Base-by-base conservation (phyloP, 495 filamentous ascomycete genomes). In the Aspergillus ostianus region DNA sequence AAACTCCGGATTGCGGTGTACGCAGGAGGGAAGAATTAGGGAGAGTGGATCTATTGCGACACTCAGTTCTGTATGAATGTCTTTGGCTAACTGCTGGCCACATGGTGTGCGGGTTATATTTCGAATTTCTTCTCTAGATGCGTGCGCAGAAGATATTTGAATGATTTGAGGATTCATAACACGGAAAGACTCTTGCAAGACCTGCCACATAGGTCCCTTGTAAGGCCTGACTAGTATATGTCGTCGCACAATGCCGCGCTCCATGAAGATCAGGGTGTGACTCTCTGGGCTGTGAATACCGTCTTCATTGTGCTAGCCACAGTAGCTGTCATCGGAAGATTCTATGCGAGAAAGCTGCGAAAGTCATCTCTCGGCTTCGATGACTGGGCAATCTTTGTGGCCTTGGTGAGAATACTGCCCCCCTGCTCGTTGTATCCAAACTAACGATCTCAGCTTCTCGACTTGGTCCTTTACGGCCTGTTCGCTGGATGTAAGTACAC, bases 401-500 rank as follows among this genome's bases (percentile, higher is more conserved):
- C 51, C 19, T 41, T 53, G 29, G 51, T 53, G 20, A 32, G 13
- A 41, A 32, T 3, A 7, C 1, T 49, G 3, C n/a, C 19, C 10
- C 18, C 18, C 58, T 21, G 12, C 27, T 17, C 15, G 20, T 3
- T 10, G 18, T 49, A 2, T 49, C 4, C n/a, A 49, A 20, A 20
- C 47, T 49, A 49, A 49, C 12, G 5, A 32, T 53, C 6, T 2
- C 7, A 53, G 51, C 15, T 53, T 6, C n/a, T 53, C 26, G 29
- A 53, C 19, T 41, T 27, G 51, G n/a, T 15, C 15, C 36, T 53
- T 19, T 53, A 53, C n/a, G n/a, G 51, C 19, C 15, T 41, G 6
- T 53, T 53, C 26, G 51, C 36, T 7, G 51, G 17, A 53, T 53
- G 51, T 53, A 53, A 19, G 51, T 32, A 18, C 15, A 32, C 36